Percentiles rank a stretch among this genome's conserved stretches.
phyloP scores from a whole-genome alignment of 1,284 basidiomycete species.

The Chalciporus sp. region DNA sequence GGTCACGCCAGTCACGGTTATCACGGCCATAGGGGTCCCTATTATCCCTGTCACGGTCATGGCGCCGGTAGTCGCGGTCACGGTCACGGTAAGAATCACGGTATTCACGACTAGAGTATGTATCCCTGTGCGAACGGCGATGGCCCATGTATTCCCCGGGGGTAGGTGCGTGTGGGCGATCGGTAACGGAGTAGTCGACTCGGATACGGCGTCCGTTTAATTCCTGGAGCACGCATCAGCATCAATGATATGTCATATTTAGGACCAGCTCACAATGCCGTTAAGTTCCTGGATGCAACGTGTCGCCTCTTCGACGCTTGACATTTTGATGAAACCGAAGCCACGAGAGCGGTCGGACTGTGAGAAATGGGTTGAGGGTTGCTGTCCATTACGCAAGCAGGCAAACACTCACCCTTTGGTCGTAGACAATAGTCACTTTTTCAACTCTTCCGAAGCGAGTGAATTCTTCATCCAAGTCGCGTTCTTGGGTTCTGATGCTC shows the following conservation, averaged over 20 bases:
- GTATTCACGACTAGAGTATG: slow-evolving; percentile 46
- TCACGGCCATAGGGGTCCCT: slow-evolving; percentile 61
- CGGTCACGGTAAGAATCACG: slow-evolving; percentile 55
- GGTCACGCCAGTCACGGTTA: slow-evolving; percentile 58
- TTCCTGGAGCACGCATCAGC: slow-evolving; percentile 52
- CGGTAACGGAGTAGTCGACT: slow-evolving; percentile 95
- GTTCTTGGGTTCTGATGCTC: slow-evolving; percentile 92
- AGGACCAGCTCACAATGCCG: slow-evolving; percentile 71
- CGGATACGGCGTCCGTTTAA: slow-evolving; percentile 95
- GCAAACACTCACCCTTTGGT: slow-evolving; percentile 83
- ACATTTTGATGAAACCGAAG: slow-evolving; percentile 98
- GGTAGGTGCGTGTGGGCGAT: slow-evolving; percentile 91
- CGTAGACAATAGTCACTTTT: slow-evolving; percentile 98
- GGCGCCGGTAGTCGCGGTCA: slow-evolving; percentile 50
- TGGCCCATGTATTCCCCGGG: slow-evolving; percentile 98
- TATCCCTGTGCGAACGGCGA: slow-evolving; percentile 67
- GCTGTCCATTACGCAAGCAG: neutral
- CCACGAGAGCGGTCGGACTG: slow-evolving; percentile 96
- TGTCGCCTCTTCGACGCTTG: slow-evolving; percentile 81
- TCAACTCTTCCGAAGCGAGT: slow-evolving; percentile 87
- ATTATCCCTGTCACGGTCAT: slow-evolving; percentile 57
- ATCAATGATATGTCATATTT: slow-evolving; percentile 2
- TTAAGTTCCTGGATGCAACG: slow-evolving; percentile 91
- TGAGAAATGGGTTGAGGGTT: slow-evolving; percentile 20
- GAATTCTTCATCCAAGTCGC: slow-evolving; percentile 95